These are phyloP conservation scores for Neurospora sp. DNA, from an alignment of 2,329 filamentous ascomycete genomes.

Conservation along the genomic window DNA sequence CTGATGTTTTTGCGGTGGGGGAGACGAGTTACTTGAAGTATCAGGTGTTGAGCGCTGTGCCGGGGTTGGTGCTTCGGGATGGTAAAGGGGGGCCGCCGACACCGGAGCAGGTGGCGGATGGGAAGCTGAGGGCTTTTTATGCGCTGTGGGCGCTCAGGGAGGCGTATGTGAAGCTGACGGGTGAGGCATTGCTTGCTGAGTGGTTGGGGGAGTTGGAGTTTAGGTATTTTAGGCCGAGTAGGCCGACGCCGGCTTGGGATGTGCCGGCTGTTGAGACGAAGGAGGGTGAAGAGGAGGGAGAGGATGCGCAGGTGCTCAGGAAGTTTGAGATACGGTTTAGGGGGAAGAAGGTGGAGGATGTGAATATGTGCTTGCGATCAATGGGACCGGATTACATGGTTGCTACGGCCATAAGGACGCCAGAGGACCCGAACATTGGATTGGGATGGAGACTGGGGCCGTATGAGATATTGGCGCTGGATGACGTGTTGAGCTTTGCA, in stretches of 20 bases:
- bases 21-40: slow-evolving; percentile 55
- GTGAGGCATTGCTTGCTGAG: slow-evolving; percentile 62
- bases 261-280: slow-evolving; percentile 10
- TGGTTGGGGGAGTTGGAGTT: slow-evolving; percentile 69
- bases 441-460: slow-evolving; percentile 30
- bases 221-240: slow-evolving; percentile 48
- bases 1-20: slow-evolving; percentile 54
- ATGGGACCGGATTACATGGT: slow-evolving; percentile 44
- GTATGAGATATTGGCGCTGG: slow-evolving; percentile 33
- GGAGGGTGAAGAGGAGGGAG: slow-evolving; percentile 1
- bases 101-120: slow-evolving; percentile 38
- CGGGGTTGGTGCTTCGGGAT: slow-evolving; percentile 8
- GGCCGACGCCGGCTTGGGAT: slow-evolving; percentile 18
- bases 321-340: slow-evolving; percentile 30
- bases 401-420: slow-evolving; percentile 39
- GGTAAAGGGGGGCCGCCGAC: slow-evolving; percentile 18
- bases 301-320: slow-evolving; percentile 25
- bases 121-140: slow-evolving; percentile 62
- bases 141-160: slow-evolving; percentile 72
- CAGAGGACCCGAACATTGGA: slow-evolving; percentile 26
- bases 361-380: slow-evolving; percentile 32
- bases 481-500: slow-evolving; percentile 35
- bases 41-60: slow-evolving; percentile 22
- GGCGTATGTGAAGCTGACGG: slow-evolving; percentile 75
- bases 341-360: slow-evolving; percentile 29